Base-by-base conservation (phyloP, 768 basidiomycete species). In the Leccinum truebloodii region DNA sequence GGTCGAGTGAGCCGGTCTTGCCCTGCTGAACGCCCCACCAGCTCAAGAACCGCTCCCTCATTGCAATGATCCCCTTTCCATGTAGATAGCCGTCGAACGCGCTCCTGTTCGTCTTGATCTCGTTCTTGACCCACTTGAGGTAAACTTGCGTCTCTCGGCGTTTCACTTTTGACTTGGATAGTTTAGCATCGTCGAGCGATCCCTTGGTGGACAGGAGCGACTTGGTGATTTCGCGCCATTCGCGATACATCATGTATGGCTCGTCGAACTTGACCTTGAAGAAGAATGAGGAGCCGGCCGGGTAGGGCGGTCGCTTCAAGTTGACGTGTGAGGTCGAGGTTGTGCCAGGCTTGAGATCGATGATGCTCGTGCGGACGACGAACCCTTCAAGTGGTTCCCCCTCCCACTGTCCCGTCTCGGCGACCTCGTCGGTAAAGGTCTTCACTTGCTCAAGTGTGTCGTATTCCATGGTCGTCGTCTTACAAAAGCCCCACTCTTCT, bases 251-350 rank as follows among this genome's bases (percentile, higher is more conserved):
- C 83, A 98, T 87, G 72, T 99, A 99, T 3, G 96, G 96, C 70
- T 98, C 94, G 74, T 98, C 95, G 74, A 98, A 98, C 73, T 99
- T 99, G 78, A 98, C 83, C 72, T 99, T 99, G 87, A 97, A 98
- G 83, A 99, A 98, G 81, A 98, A 96, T 0, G 93, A 89, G 2
- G 90, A 86, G 32, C 89, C 92, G 1, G 87, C 75, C 0, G 80
- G 72, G 69, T 98, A 97, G 1, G 94, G 95, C 1, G 84, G 81
- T 22, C 71, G 66, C 57, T 61, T 68, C 44, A 51, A 67, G 28
- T 30, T 68, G 30, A 12, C 20, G 20, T 3, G 44, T 20, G 67
- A 72, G 54, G 72, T 74, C n/a, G 44, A 20, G 0, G 69, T 60
- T 10, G 64, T 64, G 7, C 62, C 68, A 2, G 69, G 71, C 28